These are phyloP conservation scores for Camellia japonica DNA, from an alignment of 148 eudicot species.

Conservation along the genomic window DNA sequence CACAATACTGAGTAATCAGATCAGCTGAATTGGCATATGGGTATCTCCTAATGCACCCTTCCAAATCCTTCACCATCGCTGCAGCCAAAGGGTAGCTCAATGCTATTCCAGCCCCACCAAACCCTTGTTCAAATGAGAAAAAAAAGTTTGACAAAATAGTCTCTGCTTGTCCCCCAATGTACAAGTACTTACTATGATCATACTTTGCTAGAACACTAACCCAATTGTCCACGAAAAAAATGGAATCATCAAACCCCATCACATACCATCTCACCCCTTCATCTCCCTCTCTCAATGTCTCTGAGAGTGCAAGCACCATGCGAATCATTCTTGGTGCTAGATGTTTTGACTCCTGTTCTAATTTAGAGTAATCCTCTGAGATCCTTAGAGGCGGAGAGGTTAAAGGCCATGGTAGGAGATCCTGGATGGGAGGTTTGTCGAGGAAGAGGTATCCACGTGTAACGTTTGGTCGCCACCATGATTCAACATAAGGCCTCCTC, in stretches of 20 bases:
- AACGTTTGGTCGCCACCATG: constrained; percentile 72
- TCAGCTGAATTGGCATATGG: constrained; percentile 46
- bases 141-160: constrained; percentile 23
- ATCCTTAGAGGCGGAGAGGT: constrained; percentile 50
- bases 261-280: constrained; percentile 42
- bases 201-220: constrained; percentile 36
- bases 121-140: constrained; percentile 44
- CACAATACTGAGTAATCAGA: constrained; percentile 37
- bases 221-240: constrained; percentile 41
- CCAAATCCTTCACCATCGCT: constrained; percentile 44
- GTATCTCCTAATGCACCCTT: constrained; percentile 54
- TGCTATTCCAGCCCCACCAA: constrained; percentile 62
- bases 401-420: constrained; percentile 46
- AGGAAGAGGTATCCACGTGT: constrained; percentile 56
- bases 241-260: constrained; percentile 49
- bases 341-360: constrained; percentile 34
- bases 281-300: constrained; percentile 30
- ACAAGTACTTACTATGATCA: constrained; percentile 44
- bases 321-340: constrained; percentile 28
- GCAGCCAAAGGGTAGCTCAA: constrained; percentile 52
- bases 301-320: constrained; percentile 31
- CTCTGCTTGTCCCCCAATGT: constrained; percentile 43
- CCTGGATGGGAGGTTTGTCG: constrained; percentile 33
- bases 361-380: constrained; percentile 36
- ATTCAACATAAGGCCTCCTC: constrained; percentile 39